Conservation (phyloP, 805 yeast species). For the Huiozyma sinensis region DNA sequence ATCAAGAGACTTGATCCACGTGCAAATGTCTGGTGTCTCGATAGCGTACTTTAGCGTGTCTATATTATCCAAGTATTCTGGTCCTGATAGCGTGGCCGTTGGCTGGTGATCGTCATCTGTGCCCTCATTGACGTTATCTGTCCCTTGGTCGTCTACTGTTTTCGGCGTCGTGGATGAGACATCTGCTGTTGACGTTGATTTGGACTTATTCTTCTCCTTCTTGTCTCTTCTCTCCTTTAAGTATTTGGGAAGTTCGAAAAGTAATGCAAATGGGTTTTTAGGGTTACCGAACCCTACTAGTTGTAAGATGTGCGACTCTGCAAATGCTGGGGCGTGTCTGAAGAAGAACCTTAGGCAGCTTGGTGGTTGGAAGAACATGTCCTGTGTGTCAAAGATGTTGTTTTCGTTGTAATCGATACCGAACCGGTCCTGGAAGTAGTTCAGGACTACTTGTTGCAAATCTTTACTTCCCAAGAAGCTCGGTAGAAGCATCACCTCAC, state of each 20-base stretch:
- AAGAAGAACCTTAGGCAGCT: conserved; percentile 52
- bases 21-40: conserved; percentile 16
- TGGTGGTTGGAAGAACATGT: conserved; percentile 29
- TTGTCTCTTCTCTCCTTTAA: conserved; percentile 61
- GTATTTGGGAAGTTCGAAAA: conserved; percentile 63
- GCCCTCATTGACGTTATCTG: background rate
- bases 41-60: conserved; percentile 19
- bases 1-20: conserved; percentile 49
- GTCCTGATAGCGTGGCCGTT: conserved; percentile 1
- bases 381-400: conserved; percentile 46
- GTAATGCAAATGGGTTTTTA: conserved; percentile 62
- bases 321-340: conserved; percentile 65
- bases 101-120: background rate
- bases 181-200: conserved; percentile 5
- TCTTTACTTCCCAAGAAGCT: conserved; percentile 44
- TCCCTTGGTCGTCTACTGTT: conserved; percentile 3
- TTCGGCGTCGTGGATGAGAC: background rate
- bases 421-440: conserved; percentile 50
- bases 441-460: conserved; percentile 47
- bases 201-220: conserved; percentile 47
- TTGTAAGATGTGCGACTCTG: conserved; percentile 65
- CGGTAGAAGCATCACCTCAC: conserved; percentile 56
- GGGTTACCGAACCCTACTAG: conserved; percentile 70
- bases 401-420: conserved; percentile 57
- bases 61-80: conserved; percentile 18